Evolutionary conservation across 208 protist genomes (phyloP), one percentile per base, ranked within the genome.

Genomic region (Trypanosoma vivax): DNA sequence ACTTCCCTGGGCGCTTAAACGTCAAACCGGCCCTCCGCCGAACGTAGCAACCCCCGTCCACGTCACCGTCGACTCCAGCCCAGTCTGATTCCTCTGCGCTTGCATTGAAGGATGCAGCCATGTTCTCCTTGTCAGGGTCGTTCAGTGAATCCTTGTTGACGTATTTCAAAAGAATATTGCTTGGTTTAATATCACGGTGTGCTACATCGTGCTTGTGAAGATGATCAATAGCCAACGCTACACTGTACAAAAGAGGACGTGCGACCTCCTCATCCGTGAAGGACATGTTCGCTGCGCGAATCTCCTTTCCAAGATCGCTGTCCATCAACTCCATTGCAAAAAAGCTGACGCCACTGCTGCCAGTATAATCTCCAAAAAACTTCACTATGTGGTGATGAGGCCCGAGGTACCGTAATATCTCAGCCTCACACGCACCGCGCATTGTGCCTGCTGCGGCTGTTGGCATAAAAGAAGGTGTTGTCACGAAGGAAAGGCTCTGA

Each of bases 291-390:
- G 52, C 57, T 25, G 77, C 67, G 4, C 59, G 67, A 4, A 91
- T 39, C 57, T 91, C 83, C 24, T 70, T 59, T 7, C 58, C 74
- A 18, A 88, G 63, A 55, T 88, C 79, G 43, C 79, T 92, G 29
- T 88, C 64, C 83, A 92, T 92, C 11, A 92, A 54, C 60, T 92
- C 79, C 70, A 92, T 79, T 1, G 74, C 70, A 30, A 88, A 63
- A 28, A 73, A 92, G 2, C 50, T 76, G 0, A 73, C 57, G 19
- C 56, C 58, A 5, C 49, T 70, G 13, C 70, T 62, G 1, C 68
- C 67, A 1, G 60, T 79, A 49, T 79, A 77, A 50, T 46, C 59
- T 19, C 74, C 79, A 5, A 86, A 59, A 38, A 74, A 79, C 24
- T 37, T 54, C 3, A 88, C 75, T 59, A 88, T 80, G 49, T 86